Evolutionary conservation across 306 rosid species (phyloP), one percentile per base, ranked within the genome.

Genomic region (Sicyos edulis): DNA sequence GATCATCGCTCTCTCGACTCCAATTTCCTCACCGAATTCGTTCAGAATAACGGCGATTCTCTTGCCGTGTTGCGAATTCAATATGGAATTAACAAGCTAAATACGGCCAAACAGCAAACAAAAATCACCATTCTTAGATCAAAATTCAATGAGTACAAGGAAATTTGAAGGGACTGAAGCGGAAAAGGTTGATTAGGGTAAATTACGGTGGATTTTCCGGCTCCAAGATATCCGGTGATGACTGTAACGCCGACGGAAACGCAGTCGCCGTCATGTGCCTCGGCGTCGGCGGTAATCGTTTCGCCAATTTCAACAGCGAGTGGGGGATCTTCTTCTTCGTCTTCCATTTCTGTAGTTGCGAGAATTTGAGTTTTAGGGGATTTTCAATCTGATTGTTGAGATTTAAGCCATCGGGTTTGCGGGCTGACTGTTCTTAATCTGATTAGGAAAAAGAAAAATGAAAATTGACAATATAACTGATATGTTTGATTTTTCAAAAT

Each of bases 11-110:
- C 98, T 93, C 78, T 93, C 97, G 54, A 93, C 95, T 8, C 98
- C 98, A 75, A 93, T 85, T 79, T 93, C 98, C 82, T 93, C 97
- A 21, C 98, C 98, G 21, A 93, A 93, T 79, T 93, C 97, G 76
- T 93, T 93, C 81, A 93, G 74, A 78, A 90, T 93, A 69, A 93
- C 98, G 55, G 97, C 98, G 61, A 93, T 90, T 79, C 86, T 90
- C 87, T 93, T 93, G 80, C 96, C 96, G 17, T 86, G 96, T 77
- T 86, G 88, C 45, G 95, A 84, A 72, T 82, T 92, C 82, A 93
- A 54, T 76, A 93, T 80, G 82, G 88, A 82, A 83, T 87, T 93
- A 65, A 92, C 96, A 66, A 92, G 77, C 98, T 92, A 82, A 83
- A 77, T 3, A 47, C 44, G 17, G 29, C 63, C 37, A 61, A 60